Base-by-base conservation (phyloP, 2,329 filamentous ascomycete genomes). In the Cladosporium colombiae region DNA sequence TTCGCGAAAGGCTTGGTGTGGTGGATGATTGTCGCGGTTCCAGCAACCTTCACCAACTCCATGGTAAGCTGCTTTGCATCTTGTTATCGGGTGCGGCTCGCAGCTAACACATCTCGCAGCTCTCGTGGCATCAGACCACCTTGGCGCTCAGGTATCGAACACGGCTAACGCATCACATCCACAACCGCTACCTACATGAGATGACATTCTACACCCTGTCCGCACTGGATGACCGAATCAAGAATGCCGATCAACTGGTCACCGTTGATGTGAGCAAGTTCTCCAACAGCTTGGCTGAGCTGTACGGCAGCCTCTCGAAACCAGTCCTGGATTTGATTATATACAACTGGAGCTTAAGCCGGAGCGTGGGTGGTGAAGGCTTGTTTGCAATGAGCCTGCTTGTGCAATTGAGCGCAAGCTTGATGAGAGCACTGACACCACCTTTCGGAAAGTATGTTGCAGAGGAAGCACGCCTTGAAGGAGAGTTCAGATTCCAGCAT, bases 21-120 rank as follows among this genome's bases (percentile, higher is more conserved):
- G 93, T 99, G 95, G 95, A 99, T 99, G 95, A 78, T 94, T 64
- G 95, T 99, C 70, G 94, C 95, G 29, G 85, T 99, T 18, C 95
- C 95, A 11, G 95, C 95, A 1, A 98, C 95, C 0, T 97, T 98
- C 77, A 99, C 95, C 49, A 99, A 99, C 79, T 97, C 93, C 0
- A 99, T 99, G 95, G 91, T 95, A 79, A 78, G 86, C 77, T 64
- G 49, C 11, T 46, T 14, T 49, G 8, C 50, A 33, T 25, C 5
- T 58, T 23, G 37, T 60, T 68, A 52, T 44, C 31, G 25, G 16
- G 13, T 13, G 14, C 14, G 10, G 29, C 16, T 46, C 27, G 33
- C n/a, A 40, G 35, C 52, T 58, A 37, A 64, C 23, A 50, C 7
- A 31, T 7, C 21, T n/a, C 23, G 63, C 62, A 96, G 92, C 85